These are phyloP conservation scores for Lagerstroemia speciosa DNA, from an alignment of 345 rosid genomes.

Conservation along the genomic window DNA sequence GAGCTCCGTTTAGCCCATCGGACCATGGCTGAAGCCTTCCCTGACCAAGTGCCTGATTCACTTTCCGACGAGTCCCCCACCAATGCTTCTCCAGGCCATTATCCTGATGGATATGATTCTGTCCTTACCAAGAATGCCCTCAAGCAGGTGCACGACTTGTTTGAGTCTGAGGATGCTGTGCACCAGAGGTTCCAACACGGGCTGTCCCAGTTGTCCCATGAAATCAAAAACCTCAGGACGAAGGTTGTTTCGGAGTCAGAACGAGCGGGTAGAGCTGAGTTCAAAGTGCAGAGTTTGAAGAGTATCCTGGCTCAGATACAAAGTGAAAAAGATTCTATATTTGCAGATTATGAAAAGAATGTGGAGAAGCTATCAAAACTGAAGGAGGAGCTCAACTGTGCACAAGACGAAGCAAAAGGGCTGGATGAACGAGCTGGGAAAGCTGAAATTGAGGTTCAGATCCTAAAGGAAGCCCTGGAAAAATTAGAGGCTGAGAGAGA, in stretches of 20 bases:
- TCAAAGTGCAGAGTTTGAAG: slow-evolving; percentile 51
- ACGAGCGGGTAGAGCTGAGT: slow-evolving; percentile 39
- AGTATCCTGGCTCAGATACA: slow-evolving; percentile 57
- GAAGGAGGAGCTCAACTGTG: slow-evolving; percentile 52
- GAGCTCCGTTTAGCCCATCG: slow-evolving; percentile 87
- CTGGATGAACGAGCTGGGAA: slow-evolving; percentile 65
- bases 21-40: slow-evolving; percentile 87
- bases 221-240: slow-evolving; percentile 27
- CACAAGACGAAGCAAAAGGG: slow-evolving; percentile 48
- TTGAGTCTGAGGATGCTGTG: slow-evolving; percentile 20
- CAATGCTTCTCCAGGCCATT: slow-evolving; percentile 32
- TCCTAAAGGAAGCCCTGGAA: slow-evolving; percentile 54
- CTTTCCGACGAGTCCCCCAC: slow-evolving; percentile 55
- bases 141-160: slow-evolving; percentile 57
- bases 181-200: slow-evolving; percentile 20
- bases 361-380: slow-evolving; percentile 54
- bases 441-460: slow-evolving; percentile 65
- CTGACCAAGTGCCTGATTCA: slow-evolving; percentile 64
- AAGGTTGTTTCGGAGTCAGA: slow-evolving; percentile 27
- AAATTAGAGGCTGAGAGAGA: slow-evolving; percentile 71
- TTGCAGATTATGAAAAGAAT: slow-evolving; percentile 52
- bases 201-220: slow-evolving; percentile 28
- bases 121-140: slow-evolving; percentile 46
- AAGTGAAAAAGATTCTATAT: slow-evolving; percentile 60
- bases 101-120: slow-evolving; percentile 25